Percentiles rank a stretch among this genome's conserved stretches.
phyloP scores from a whole-genome alignment of 306 rosid species.

The Lathyrus oleraceus region DNA sequence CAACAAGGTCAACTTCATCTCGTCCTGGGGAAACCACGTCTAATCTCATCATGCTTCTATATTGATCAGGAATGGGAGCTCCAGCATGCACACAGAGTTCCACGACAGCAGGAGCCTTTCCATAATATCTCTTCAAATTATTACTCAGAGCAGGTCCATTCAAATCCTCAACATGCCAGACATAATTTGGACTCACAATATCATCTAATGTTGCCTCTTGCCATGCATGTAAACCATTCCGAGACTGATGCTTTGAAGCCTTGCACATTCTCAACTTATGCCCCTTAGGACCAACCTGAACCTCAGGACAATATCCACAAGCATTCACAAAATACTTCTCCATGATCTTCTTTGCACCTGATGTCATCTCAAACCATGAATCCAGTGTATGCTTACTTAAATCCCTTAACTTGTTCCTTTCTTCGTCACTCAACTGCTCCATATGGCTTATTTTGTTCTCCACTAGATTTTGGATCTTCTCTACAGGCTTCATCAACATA shows the following conservation, averaged over 20 bases:
- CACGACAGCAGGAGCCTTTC: slow-evolving; percentile 89
- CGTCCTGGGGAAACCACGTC: slow-evolving; percentile 76
- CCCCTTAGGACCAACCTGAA: slow-evolving; percentile 84
- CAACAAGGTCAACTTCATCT: slow-evolving; percentile 78
- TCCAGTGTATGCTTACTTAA: slow-evolving; percentile 51
- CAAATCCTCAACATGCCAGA: slow-evolving; percentile 80
- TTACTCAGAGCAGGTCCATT: slow-evolving; percentile 59
- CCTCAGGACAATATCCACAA: slow-evolving; percentile 83
- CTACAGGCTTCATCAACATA: slow-evolving; percentile 28
- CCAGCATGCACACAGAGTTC: slow-evolving; percentile 85
- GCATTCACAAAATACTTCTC: slow-evolving; percentile 66
- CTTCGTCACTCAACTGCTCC: slow-evolving; percentile 38
- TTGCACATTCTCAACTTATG: slow-evolving; percentile 86
- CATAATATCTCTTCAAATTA: slow-evolving; percentile 81
- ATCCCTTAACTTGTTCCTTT: slow-evolving; percentile 37
- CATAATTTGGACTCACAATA: slow-evolving; percentile 66
- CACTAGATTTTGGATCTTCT: slow-evolving; percentile 32
- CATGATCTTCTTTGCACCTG: slow-evolving; percentile 72
- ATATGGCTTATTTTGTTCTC: slow-evolving; percentile 32
- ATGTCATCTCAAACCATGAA: slow-evolving; percentile 78
- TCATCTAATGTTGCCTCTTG: slow-evolving; percentile 79
- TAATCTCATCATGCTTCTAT: slow-evolving; percentile 85
- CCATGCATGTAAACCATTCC: slow-evolving; percentile 91
- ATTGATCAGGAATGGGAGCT: slow-evolving; percentile 65
- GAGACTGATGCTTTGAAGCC: slow-evolving; percentile 87